Evolutionary conservation across 2,329 filamentous ascomycete genomes (phyloP).

Genomic region (Penicillium sp.): DNA sequence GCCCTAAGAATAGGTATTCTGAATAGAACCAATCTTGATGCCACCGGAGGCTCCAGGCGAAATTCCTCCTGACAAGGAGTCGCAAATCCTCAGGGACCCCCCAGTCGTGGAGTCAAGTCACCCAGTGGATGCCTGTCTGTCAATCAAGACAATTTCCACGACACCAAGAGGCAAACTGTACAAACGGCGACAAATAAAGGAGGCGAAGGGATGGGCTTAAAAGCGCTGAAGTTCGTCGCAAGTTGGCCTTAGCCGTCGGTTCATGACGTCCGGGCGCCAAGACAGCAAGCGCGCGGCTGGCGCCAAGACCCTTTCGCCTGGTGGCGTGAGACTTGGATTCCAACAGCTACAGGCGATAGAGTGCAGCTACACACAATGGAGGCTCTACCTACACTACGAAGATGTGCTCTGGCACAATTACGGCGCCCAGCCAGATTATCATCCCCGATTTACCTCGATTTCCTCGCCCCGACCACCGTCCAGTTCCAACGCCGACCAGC

Average conservation of each 20-base stretch:
- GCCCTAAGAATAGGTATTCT: neutral
- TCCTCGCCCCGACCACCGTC: slow-evolving; percentile 42
- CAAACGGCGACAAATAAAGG: slow-evolving; percentile 19
- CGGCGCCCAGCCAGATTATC: slow-evolving; percentile 19
- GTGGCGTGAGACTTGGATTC: slow-evolving; percentile 2
- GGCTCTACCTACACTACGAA: slow-evolving; percentile 32
- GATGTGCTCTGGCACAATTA: slow-evolving; percentile 26
- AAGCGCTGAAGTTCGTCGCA: slow-evolving; percentile 26
- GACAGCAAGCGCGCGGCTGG: slow-evolving; percentile 41
- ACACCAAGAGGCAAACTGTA: slow-evolving; percentile 12
- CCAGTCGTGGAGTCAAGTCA: slow-evolving; percentile 15
- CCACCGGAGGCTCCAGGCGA: neutral
- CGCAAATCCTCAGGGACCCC: slow-evolving; percentile 26
- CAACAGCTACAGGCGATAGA: neutral
- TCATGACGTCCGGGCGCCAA: slow-evolving; percentile 44
- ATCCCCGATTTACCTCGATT: slow-evolving; percentile 43
- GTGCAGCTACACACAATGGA: slow-evolving; percentile 30
- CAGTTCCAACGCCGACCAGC: slow-evolving; percentile 37
- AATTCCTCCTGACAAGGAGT: slow-evolving; percentile 29
- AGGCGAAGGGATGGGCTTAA: slow-evolving; percentile 28
- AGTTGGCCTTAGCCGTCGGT: slow-evolving; percentile 33
- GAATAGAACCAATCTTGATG: neutral
- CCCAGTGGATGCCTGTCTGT: slow-evolving; percentile 11
- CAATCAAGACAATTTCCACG: neutral
- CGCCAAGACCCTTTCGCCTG: slow-evolving; percentile 21